Evolutionary conservation across 208 protist genomes (phyloP), one percentile per base, ranked within the genome.

Genomic region (Trypanosoma cruzi): DNA sequence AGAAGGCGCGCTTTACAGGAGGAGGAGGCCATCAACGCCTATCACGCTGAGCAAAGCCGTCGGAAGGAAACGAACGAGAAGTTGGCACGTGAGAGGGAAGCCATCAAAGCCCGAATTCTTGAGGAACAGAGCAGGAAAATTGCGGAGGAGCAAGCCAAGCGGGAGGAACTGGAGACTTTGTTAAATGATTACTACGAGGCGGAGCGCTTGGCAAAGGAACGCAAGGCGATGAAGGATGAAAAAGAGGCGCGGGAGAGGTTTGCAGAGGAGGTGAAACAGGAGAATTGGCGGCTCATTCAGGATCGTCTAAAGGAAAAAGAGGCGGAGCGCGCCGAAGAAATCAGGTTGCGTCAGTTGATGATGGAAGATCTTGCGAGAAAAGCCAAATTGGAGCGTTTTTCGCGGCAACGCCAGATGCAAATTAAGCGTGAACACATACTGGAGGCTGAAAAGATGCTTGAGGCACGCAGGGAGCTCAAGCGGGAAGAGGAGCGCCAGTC

Each of bases 181-280:
- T 68, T 97, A 42, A 82, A 89, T 67, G 89, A 97, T 68, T 96
- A 96, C 80, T 94, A 97, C 73, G 79, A 92, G 60, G 93, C 95
- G 73, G 85, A 95, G 75, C 87, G 83, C 13, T 18, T 96, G 42
- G 79, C 88, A 11, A 89, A 95, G 83, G 90, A 94, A 71, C 61
- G 65, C 24, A 87, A 88, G 46, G 69, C 84, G 26, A 77, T 80
- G 50, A 50, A 65, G 34, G 86, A 81, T 29, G 82, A 94, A 76
- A 81, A 86, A 60, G 89, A 93, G 54, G 85, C 75, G 26, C 85
- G 81, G 24, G 89, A 93, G 29, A 85, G 83, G 60, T 79, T 93
- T 78, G 74, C 80, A 4, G 81, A 81, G 2, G 78, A 72, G 14
- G 77, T 93, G 53, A 74, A 73, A 14, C 55, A 66, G 28, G 90